Evolutionary conservation across 495 filamentous ascomycete genomes (phyloP), one percentile per base, ranked within the genome.

Genomic region (Thozetella sp.): DNA sequence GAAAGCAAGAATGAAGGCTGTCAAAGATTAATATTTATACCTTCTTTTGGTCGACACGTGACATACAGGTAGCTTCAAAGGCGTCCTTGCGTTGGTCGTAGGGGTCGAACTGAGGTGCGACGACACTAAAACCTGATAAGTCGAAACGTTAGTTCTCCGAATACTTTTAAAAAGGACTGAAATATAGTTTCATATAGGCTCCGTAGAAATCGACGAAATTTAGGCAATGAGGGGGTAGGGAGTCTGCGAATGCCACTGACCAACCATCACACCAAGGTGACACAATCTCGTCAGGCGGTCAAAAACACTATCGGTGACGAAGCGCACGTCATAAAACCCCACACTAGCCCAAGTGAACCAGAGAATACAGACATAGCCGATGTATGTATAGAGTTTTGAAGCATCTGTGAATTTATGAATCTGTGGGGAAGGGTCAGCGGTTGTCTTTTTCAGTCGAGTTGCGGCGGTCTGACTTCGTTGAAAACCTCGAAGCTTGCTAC

Each of bases 271-370:
- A 3, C 72, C 83, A 19, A 90, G 75, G 62, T 89, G 86, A 19
- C 82, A 48, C 3, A 76, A 78, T 64, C 88, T 88, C 63, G 79
- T 83, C 13, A 77, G 48, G n/a, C 87, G 74, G 57, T 88, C 86
- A 60, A 87, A 83, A 40, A 88, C 67, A 11, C 78, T 83, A 62
- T 90, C 87, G 46, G 78, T 67, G 15, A 79, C 80, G 69, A 88
- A 89, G 1, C 87, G 82, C 24, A 89, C 77, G 64, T 90, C 87
- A 61, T 82, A 84, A 19, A 89, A 70, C 22, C 79, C 81, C 27
- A 86, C 81, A 66, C 86, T 84, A 30, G 86, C 75, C 87, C 87
- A 90, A 45, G 85, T 89, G 60, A 87, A 85, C 87, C 87, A 90
- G 1, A 90, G 79, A 48, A 89, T 37, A 15, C 30, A 37, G 50